Percentiles rank a stretch among this genome's conserved stretches.
These are phyloP conservation scores for Hypoxylon cercidicola DNA, from an alignment of 495 filamentous ascomycete genomes.

Conservation along the genomic window DNA sequence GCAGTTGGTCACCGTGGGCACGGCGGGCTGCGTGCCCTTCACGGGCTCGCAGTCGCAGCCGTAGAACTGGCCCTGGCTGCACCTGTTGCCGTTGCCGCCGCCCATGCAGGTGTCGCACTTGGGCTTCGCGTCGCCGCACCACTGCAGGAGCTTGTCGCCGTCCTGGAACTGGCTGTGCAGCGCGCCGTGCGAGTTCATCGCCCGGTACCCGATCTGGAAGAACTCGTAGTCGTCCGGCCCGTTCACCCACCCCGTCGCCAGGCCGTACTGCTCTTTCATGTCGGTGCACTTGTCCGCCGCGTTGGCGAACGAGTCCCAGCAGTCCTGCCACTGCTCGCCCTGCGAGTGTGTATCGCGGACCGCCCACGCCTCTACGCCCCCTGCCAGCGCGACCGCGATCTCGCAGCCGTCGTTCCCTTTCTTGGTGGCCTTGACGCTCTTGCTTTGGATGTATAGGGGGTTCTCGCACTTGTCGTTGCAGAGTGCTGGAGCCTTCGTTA, in stretches of 20 bases:
- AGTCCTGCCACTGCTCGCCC: neutral
- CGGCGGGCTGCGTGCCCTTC: neutral
- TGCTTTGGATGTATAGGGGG: neutral
- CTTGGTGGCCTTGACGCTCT: neutral
- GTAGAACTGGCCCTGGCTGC: neutral
- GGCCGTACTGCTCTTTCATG: neutral
- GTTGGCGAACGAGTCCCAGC: constrained; percentile 9
- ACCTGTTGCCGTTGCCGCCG: neutral
- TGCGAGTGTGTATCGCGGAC: neutral
- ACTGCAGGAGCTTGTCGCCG: neutral
- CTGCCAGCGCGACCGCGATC: neutral
- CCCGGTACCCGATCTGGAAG: constrained; percentile 28
- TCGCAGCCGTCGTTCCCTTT: neutral
- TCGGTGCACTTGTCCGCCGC: neutral
- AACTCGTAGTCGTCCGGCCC: neutral
- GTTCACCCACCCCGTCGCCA: neutral
- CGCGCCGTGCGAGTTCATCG: constrained; percentile 42
- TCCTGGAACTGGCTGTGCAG: constrained; percentile 29
- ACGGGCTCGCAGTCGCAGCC: constrained; percentile 1
- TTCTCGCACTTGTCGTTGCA: constrained; percentile 1
- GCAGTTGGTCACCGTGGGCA: neutral
- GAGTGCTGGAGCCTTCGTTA: neutral
- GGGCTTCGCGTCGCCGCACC: neutral
- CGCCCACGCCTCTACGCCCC: neutral
- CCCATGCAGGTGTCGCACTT: neutral